Percentiles rank a stretch among this genome's conserved stretches.
Evolutionary conservation across 2,329 filamentous ascomycete species (phyloP).

Genomic region (Catunica adiposa): DNA sequence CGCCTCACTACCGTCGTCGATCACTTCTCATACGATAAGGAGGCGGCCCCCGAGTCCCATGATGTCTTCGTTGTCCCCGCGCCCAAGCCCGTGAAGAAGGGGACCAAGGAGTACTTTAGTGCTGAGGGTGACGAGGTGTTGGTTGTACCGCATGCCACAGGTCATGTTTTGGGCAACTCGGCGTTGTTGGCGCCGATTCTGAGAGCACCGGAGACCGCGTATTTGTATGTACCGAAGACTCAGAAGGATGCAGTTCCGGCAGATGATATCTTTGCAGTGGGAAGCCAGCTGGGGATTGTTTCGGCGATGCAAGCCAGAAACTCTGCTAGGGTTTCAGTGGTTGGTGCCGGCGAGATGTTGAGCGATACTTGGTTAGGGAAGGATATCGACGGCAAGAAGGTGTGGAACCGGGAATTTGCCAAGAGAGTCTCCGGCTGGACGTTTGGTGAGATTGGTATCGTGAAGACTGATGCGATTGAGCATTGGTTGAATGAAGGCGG

Average conservation of each 20-base stretch:
- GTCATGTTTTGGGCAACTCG: slow-evolving; percentile 64
- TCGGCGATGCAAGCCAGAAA: slow-evolving; percentile 82
- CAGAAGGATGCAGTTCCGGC: slow-evolving; percentile 44
- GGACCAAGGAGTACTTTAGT: slow-evolving; percentile 62
- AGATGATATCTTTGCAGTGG: slow-evolving; percentile 73
- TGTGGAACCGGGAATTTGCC: slow-evolving; percentile 71
- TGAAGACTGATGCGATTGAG: slow-evolving; percentile 68
- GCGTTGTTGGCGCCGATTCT: slow-evolving; percentile 68
- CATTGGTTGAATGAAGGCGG: slow-evolving; percentile 40
- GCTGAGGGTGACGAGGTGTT: slow-evolving; percentile 43
- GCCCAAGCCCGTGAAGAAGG: slow-evolving; percentile 47
- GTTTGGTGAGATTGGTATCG: slow-evolving; percentile 82
- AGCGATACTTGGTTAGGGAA: slow-evolving; percentile 80
- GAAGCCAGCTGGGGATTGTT: slow-evolving; percentile 69
- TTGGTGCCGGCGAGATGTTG: slow-evolving; percentile 76
- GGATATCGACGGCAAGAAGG: slow-evolving; percentile 25
- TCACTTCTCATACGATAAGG: slow-evolving; percentile 82
- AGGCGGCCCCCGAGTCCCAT: slow-evolving; percentile 64
- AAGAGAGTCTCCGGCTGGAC: slow-evolving; percentile 82
- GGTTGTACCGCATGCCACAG: slow-evolving; percentile 67
- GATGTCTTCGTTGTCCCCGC: slow-evolving; percentile 69
- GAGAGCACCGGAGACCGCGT: slow-evolving; percentile 67
- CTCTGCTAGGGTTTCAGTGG: slow-evolving; percentile 71
- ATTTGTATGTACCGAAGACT: slow-evolving; percentile 88
- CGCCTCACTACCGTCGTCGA: slow-evolving; percentile 76